Evolutionary conservation across 306 rosid genomes (phyloP), one percentile per base, ranked within the genome.

Genomic region (Morella rubra): DNA sequence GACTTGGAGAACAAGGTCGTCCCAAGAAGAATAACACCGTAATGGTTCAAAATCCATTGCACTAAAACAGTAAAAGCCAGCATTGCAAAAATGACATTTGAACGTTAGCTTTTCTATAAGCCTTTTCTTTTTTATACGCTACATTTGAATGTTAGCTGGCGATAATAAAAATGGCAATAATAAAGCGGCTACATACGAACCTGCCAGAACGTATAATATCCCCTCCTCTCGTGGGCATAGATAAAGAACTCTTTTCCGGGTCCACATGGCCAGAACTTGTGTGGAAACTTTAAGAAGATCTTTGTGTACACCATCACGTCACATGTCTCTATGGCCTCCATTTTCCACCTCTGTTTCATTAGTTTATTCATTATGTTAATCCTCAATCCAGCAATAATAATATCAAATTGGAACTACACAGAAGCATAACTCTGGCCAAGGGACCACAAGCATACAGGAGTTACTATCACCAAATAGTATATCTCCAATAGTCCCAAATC

Each of bases 121-220:
- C 27, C 27, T 24, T 24, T 24, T 24, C n/a, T n/a, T n/a, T n/a
- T n/a, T n/a, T n/a, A n/a, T n/a, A n/a, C 1, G 32, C 32, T 27
- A 64, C 79, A 76, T 74, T 12, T 80, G 75, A 77, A 18, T 18
- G 47, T 61, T 44, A 77, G 85, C 73, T 55, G 66, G 81, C 80
- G 71, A 71, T 47, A 44, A 75, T 15, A 44, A 65, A 8, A 40
- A 65, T 65, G 22, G 41, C 1, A 18, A 18, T 3, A 41, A 22
- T 5, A 15, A 16, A 0, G 40, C 7, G 16, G 19, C 42, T 32
- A 69, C 10, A 78, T 58, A 73, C 86, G 51, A 79, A 95, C 99
- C 99, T 95, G 99, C 99, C 99, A 95, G 91, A 95, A 95, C 72
- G 99, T 95, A 89, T 89, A 95, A 83, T 95, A 92, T 79, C 99